Evolutionary conservation across 2,329 filamentous ascomycete genomes (phyloP).

Genomic region (Coleophoma eucalyptorum): DNA sequence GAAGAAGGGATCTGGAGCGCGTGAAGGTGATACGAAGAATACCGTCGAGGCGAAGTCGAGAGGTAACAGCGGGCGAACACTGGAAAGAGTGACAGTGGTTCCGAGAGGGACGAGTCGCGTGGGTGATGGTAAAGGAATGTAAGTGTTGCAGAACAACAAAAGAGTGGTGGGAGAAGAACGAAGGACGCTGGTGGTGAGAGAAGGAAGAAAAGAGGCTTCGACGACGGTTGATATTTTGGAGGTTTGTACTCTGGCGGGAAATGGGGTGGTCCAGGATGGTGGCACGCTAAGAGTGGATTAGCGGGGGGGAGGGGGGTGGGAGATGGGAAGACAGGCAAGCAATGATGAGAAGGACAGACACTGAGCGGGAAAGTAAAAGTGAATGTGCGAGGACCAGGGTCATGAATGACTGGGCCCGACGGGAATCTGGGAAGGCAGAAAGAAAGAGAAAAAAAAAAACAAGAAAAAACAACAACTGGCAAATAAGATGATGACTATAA

Average conservation of each 20-base stretch:
- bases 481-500: too few species aligned
- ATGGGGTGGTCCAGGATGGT: neutral
- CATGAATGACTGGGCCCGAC: too few species aligned
- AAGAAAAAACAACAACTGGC: too few species aligned
- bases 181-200: constrained; percentile 1
- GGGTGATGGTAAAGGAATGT: constrained; percentile 10
- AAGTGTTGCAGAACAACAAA: constrained; percentile 13
- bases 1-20: neutral
- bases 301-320: too few species aligned
- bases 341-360: too few species aligned
- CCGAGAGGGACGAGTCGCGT: constrained; percentile 2
- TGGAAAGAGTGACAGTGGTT: constrained; percentile 6
- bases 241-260: neutral
- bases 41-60: neutral
- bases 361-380: too few species aligned
- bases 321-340: too few species aligned
- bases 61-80: neutral
- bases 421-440: too few species aligned
- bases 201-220: constrained; percentile 1
- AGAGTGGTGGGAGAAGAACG: constrained; percentile 7
- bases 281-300: neutral
- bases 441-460: too few species aligned
- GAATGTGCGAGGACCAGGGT: too few species aligned
- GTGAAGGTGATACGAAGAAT: neutral
- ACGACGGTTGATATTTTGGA: neutral